Base-by-base conservation (phyloP, 1,139 yeast genomes). In the Geotrichum europaeum region DNA sequence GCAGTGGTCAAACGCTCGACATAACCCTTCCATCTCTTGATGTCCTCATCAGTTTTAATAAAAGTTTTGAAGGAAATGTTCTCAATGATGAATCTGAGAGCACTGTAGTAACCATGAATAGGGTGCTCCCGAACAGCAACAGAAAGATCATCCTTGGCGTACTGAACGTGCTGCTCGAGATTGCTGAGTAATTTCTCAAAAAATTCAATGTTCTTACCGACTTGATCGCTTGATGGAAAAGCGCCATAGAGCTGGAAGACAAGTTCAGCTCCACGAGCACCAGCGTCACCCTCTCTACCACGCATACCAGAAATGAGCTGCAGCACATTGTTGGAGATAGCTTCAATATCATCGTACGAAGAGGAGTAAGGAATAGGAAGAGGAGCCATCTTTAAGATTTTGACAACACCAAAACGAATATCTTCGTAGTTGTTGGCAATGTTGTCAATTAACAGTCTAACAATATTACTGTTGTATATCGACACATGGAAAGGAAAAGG, bases 221-320 rank as follows among this genome's bases (percentile, higher is more conserved):
- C 56, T 13, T 65, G 63, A 4, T 65, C 62, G 45, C 68, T 68
- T n/a, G 61, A 54, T 49, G 64, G 63, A 5, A 55, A 36, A 15
- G 59, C 53, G 13, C 58, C 59, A 28, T 67, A 69, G 10, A 73
- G 61, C 70, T 69, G 55, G 67, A 70, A 67, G 73, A 79, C 55
- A 63, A 86, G 79, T 65, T 81, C 83, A 51, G 86, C 74, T 15
- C 86, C 75, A 52, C 85, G 80, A 0, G 96, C 92, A 10, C 95
- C 97, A 30, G 92, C 86, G 64, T 92, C 97, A 57, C 91, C 87
- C 63, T 80, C 83, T 61, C 91, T 81, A 25, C 92, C 95, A 55
- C 84, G 82, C 66, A 83, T 76, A 57, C 84, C 84, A 5, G 75
- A 69, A 56, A 89, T 72, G 70, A 85, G 75, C 0, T 69, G 64